Base-by-base conservation (phyloP, 345 rosid species). In the Sisymbrium altissimum region DNA sequence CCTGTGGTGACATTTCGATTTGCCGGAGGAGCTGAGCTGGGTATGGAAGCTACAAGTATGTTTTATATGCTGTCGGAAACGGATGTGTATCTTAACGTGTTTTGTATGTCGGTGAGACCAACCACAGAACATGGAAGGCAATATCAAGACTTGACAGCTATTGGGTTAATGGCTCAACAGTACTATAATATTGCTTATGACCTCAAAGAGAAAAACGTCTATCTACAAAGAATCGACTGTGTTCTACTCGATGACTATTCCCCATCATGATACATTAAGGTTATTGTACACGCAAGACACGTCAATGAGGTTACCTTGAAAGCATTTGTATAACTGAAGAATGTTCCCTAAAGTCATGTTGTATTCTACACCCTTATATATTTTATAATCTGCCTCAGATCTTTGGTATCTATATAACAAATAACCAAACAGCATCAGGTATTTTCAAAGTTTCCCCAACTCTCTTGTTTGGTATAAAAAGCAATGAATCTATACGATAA, bases 1-100 rank as follows among this genome's bases (percentile, higher is more conserved):
- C 92, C 95, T 0, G 60, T 38, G 9, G 80, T 87, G 50, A 78
- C 87, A 23, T 77, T 87, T 45, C 88, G 56, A 30, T 85, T 89
- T 4, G 70, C 80, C 0, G 91, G 66, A 0, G 88, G 84, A 6
- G 95, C 87, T 1, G 88, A 87, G 36, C 45, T 89, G 65, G 86
- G 66, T 39, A 60, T 89, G 70, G 89, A 85, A 14, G 71, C 80
- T 0, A 30, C 55, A 9, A 82, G 87, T 69, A 46, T 87, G 79
- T 87, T 89, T 64, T 79, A 81, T 27, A 83, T 74, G 52, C 64
- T 62, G 21, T n/a, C 30, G 4, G 48, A 71, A 4, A n/a, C 70
- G 1, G 74, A 72, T 21, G 9, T 21, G n/a, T 57, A 71, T 32
- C 50, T 72, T 0, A 64, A 83, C 12, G 74, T 62, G 25, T 83